A percentile compares a stretch with the other conserved stretches of the same genome.
Conservation (phyloP, 23 red algal species). For the Gracilaria gracilis region DNA sequence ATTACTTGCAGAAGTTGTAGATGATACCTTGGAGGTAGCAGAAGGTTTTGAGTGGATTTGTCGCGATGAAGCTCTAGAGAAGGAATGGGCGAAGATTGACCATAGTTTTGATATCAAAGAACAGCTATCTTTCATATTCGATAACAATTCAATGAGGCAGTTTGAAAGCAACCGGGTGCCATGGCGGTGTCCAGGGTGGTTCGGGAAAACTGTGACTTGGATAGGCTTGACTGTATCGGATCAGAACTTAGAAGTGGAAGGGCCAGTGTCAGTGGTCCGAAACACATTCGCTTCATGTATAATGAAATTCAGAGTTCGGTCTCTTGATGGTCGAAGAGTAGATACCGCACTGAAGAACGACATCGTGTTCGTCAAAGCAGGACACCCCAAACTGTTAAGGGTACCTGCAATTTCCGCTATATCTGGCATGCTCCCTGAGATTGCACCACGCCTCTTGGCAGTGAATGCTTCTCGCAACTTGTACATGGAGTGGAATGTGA, state of each 20-base stretch:
- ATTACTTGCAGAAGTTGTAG: slow-evolving; percentile 20
- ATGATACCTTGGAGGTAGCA: background rate
- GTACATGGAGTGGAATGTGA: slow-evolving; percentile 15
- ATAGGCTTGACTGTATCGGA: background rate
- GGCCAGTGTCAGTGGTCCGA: background rate
- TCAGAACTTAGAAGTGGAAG: background rate
- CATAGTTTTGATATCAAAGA: background rate
- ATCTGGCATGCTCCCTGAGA: background rate
- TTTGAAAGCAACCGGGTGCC: background rate
- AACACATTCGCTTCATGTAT: slow-evolving; percentile 13
- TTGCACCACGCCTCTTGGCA: slow-evolving; percentile 7
- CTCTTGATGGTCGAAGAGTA: background rate
- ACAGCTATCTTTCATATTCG: background rate
- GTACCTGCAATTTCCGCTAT: background rate
- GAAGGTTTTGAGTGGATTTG: slow-evolving; percentile 8
- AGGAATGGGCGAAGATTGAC: background rate
- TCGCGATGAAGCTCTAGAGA: slow-evolving; percentile 1
- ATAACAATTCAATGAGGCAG: background rate
- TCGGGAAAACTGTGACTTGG: background rate
- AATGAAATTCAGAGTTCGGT: background rate
- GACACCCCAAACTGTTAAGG: background rate
- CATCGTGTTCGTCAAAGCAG: slow-evolving; percentile 23
- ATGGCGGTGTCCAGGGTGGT: slow-evolving; percentile 31
- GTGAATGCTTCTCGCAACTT: slow-evolving; percentile 20
- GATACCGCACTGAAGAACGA: background rate